Base-by-base conservation (phyloP, 2,329 filamentous ascomycete genomes). In the Magnaporthales sp. region DNA sequence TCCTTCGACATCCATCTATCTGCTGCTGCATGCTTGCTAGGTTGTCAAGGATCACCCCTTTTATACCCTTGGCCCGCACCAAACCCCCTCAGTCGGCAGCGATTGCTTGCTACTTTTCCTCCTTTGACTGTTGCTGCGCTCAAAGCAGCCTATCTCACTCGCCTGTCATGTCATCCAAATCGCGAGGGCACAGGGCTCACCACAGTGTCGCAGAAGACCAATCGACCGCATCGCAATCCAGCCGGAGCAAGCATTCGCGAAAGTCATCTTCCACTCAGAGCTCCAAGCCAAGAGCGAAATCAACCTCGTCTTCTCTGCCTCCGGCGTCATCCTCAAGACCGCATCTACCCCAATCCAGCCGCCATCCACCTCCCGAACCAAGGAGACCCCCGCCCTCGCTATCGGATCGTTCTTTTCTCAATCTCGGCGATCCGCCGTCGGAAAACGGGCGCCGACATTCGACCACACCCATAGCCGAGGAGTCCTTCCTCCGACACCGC, bases 401-500 rank as follows among this genome's bases (percentile, higher is more conserved):
- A 46, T 30, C 62, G 26, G 30, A 63, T 32, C 62, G 62, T 29
- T 27, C 70, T 63, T 70, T 72, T 62, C 66, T 70, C 67, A 69
- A 72, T 60, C 67, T 70, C 67, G 72, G 74, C 69, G 74, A 74
- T 58, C 69, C 71, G 30, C 68, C 70, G 29, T 9, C 67, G 68
- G 31, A 67, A 70, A 67, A 72, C 70, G 65, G 74, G 75, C 71
- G 24, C 38, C 79, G 82, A 68, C 80, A 82, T 70, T 86, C 83
- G 22, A 76, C 85, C 69, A 74, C 79, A 64, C 85, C 83, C 68
- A 83, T 86, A 68, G 76, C 83, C 72, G 81, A 86, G 78, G 83
- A 85, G 70, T 82, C 82, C 31, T 84, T 85, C 73, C 83, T 84
- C 75, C 79, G 80, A 71, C 79, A 78, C 69, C 80, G 81, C 70